Evolutionary conservation across 495 filamentous ascomycete genomes (phyloP), one percentile per base, ranked within the genome.

Genomic region (Penicillium argentinense): DNA sequence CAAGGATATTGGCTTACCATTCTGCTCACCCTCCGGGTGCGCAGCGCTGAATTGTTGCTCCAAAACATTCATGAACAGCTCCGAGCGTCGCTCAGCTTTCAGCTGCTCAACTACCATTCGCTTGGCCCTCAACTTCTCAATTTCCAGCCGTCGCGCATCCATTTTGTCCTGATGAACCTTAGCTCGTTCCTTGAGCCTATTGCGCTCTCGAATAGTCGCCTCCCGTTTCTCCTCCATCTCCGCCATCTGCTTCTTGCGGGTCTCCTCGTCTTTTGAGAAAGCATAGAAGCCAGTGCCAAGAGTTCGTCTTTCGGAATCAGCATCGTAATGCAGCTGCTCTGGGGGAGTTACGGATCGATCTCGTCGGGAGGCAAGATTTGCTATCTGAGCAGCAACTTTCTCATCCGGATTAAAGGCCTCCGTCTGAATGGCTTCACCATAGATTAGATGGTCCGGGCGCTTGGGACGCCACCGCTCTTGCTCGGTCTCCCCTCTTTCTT

Each of bases 281-380:
- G 78, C 76, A 63, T 91, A 97, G 62, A 96, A 98, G 0, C 90
- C 95, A 5, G 87, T 86, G 0, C 93, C 95, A 59, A 91, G 92
- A 28, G 81, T 88, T 39, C 93, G 73, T 23, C 93, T 83, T 75
- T 97, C 93, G 42, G 69, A 73, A 46, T 73, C 78, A 0, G 89
- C 88, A 68, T 96, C 85, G 66, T 96, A 98, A 63, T 97, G 95
- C 63, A 69, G 69, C 36, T 83, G 77, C 9, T 82, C 81, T 16
- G 90, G 89, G 42, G 90, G 90, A 37, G 90, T 95, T 9, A 80
- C 62, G 36, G 79, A 81, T 21, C 82, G 75, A 63, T 96, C 91
- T 14, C 90, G 74, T 56, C 85, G 84, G 45, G 72, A 65, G 12
- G 90, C 91, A 1, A 93, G 69, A 14, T 78, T 69, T 24, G 80